Conservation (phyloP, 306 rosid species). For the Rubus idaeus region DNA sequence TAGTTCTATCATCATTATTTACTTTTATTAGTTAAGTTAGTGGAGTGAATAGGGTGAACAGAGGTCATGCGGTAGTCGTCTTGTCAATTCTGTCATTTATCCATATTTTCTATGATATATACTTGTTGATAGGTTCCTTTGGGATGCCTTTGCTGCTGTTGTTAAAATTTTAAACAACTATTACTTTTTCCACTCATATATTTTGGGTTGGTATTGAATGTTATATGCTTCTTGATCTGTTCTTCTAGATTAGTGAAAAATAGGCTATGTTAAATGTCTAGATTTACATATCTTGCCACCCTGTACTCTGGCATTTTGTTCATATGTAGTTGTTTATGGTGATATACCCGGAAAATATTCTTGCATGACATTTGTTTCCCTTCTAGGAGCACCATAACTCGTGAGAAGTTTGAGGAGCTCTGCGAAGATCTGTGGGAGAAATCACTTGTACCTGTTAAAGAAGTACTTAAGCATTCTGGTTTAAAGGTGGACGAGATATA, state of each 20-base stretch:
- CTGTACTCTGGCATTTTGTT: background rate
- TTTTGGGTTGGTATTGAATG: background rate
- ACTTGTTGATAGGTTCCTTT: background rate
- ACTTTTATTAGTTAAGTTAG: constrained; percentile 11
- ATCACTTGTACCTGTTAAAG: constrained; percentile 76
- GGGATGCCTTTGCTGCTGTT: constrained; percentile 3
- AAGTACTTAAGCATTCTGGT: constrained; percentile 67
- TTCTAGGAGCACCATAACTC: constrained; percentile 84
- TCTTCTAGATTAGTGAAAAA: background rate
- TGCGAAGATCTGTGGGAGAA: constrained; percentile 92
- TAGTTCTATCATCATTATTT: background rate
- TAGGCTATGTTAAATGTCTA: background rate
- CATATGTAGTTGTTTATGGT: background rate
- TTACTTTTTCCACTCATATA: background rate
- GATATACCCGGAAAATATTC: background rate
- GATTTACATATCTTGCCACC: background rate
- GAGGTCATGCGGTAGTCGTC: background rate
- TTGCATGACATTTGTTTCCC: constrained; percentile 17
- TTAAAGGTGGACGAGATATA: constrained; percentile 63
- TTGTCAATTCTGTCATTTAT: background rate
- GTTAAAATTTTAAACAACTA: background rate
- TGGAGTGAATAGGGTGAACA: background rate
- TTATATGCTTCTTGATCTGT: background rate
- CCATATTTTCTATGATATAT: background rate
- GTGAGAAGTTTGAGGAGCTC: constrained; percentile 94